A percentile compares a stretch with the other conserved stretches of the same genome.
Evolutionary conservation across 768 basidiomycete genomes (phyloP).

Genomic region (Ramaria rubella): DNA sequence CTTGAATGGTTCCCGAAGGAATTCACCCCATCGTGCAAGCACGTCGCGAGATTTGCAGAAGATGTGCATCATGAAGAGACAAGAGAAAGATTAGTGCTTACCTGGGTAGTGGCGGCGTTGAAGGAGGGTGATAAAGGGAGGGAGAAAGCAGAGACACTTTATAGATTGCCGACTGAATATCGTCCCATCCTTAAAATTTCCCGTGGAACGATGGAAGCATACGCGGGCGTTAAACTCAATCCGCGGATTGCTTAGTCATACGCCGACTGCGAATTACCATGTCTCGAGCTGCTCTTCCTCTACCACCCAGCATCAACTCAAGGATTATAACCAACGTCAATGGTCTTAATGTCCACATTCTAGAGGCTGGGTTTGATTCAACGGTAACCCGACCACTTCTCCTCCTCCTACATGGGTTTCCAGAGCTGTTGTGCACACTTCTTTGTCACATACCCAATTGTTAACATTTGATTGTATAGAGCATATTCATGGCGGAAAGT

Average conservation of each 20-base stretch:
- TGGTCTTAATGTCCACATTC: constrained; percentile 45
- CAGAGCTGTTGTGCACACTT: constrained; percentile 37
- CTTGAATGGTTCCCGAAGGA: constrained; percentile 80
- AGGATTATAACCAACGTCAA: constrained; percentile 24
- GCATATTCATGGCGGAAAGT: constrained; percentile 61
- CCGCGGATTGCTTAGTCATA: too few species aligned
- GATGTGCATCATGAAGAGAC: constrained; percentile 36
- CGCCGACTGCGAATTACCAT: too few species aligned
- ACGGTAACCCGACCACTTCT: constrained; percentile 34
- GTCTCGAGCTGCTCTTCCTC: too few species aligned
- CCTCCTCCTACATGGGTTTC: constrained; percentile 59
- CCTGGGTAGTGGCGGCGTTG: background rate
- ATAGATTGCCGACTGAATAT: constrained; percentile 1
- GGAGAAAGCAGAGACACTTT: too few species aligned
- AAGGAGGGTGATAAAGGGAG: constrained; percentile 24
- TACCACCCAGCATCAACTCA: background rate
- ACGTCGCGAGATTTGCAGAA: constrained; percentile 47
- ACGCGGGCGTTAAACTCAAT: too few species aligned
- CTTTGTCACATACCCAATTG: background rate
- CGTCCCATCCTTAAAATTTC: too few species aligned
- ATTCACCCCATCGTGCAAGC: constrained; percentile 51
- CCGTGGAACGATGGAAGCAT: too few species aligned
- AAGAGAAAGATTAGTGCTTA: background rate
- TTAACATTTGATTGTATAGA: background rate
- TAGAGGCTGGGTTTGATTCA: constrained; percentile 35